phyloP scores from a whole-genome alignment of 2,329 filamentous ascomycete species.

The Tympanopsis confertula region DNA sequence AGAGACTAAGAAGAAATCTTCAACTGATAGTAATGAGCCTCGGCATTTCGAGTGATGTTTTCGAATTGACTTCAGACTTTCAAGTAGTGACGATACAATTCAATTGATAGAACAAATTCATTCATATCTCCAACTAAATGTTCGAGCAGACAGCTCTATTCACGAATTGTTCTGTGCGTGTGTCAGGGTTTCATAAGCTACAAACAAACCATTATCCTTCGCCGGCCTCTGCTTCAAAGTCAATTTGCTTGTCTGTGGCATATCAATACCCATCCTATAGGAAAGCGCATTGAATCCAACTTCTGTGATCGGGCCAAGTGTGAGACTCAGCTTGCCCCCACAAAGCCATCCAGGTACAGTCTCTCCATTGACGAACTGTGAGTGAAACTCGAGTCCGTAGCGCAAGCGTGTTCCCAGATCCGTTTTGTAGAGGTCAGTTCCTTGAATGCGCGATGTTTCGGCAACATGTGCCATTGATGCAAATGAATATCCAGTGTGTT shows the following conservation, averaged over 20 bases:
- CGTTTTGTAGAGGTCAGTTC: conserved; percentile 9
- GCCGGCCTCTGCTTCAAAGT: conserved; percentile 8
- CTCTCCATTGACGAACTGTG: conserved; percentile 7
- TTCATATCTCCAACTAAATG: no score
- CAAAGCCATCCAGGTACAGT: conserved; percentile 10
- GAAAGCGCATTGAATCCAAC: conserved; percentile 9
- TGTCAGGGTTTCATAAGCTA: conserved; percentile 6
- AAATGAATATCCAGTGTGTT: conserved; percentile 13
- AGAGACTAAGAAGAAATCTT: no score
- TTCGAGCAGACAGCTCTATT: no score
- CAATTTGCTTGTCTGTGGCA: conserved; percentile 8
- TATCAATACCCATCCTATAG: conserved; percentile 5
- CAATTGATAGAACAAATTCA: no score
- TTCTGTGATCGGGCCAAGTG: conserved; percentile 7
- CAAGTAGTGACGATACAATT: no score
- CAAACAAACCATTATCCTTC: conserved; percentile 4
- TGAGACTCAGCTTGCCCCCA: conserved; percentile 5
- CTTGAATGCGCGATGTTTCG: conserved; percentile 13
- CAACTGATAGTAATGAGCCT: no score
- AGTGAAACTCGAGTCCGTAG: conserved; percentile 11
- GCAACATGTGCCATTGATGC: conserved; percentile 13
- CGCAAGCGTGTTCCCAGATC: conserved; percentile 9
- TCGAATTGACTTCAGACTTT: no score
- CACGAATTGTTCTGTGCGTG: conserved; percentile 5
- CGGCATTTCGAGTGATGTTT: no score